Percentiles rank a stretch among this genome's conserved stretches.
These are phyloP conservation scores for Blastomyces gilchristii DNA, from an alignment of 2,329 filamentous ascomycete species.

Conservation along the genomic window DNA sequence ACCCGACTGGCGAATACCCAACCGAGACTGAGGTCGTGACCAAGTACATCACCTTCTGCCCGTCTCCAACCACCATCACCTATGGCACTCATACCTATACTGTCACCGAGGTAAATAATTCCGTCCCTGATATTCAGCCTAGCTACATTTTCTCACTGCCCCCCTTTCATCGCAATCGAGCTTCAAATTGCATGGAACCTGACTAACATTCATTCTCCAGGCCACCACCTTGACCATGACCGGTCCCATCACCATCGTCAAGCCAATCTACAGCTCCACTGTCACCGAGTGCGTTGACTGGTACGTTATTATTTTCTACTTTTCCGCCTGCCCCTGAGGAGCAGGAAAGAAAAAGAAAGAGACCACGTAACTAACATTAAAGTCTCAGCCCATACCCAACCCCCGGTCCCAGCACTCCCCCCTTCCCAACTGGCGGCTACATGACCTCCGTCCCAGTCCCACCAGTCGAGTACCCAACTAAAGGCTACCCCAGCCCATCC, in stretches of 20 bases:
- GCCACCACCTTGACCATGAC: constrained; percentile 61
- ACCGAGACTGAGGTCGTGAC: background rate
- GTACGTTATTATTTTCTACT: constrained; percentile 20
- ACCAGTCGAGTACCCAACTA: constrained; percentile 13
- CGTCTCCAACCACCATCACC: constrained; percentile 52
- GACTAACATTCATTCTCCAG: constrained; percentile 25
- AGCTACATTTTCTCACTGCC: no score
- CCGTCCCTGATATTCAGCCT: background rate
- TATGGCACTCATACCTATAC: constrained; percentile 59
- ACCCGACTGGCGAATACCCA: background rate
- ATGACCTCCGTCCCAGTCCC: constrained; percentile 13
- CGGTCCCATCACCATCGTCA: constrained; percentile 55
- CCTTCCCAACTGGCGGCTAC: constrained; percentile 4
- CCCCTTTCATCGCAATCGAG: background rate
- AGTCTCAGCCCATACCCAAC: constrained; percentile 9
- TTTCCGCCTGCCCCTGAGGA: background rate
- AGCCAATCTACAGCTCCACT: constrained; percentile 44
- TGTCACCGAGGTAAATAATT: constrained; percentile 48
- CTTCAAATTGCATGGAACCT: background rate
- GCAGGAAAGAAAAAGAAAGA: background rate
- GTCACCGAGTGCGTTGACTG: constrained; percentile 38
- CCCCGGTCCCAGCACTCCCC: constrained; percentile 14
- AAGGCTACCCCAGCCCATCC: constrained; percentile 17
- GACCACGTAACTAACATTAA: background rate
- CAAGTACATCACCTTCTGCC: constrained; percentile 59